Evolutionary conservation across 1,284 basidiomycete species (phyloP).

Genomic region (Ceratobasidium sp.): DNA sequence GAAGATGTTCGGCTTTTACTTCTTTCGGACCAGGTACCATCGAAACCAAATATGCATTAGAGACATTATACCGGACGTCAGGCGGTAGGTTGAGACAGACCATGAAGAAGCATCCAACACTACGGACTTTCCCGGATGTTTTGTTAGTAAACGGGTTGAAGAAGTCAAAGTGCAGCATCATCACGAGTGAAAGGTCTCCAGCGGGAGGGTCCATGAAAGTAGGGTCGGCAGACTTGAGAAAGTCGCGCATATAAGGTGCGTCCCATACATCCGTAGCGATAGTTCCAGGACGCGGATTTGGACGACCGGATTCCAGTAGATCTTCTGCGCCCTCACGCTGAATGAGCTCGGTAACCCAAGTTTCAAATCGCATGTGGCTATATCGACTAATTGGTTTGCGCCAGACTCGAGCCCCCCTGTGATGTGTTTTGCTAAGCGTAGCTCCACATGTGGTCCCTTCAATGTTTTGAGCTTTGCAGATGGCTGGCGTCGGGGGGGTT

Average conservation of each 20-base stretch:
- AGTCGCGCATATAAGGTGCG: neutral
- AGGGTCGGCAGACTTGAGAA: neutral
- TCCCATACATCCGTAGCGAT: neutral
- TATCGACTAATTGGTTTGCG: neutral
- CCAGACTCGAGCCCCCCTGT: neutral
- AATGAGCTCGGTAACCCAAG: neutral
- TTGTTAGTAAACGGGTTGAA: constrained; percentile 33
- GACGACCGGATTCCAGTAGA: neutral
- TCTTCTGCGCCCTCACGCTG: neutral
- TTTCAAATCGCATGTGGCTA: neutral
- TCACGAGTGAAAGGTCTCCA: neutral
- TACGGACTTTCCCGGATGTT: constrained; percentile 14
- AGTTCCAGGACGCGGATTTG: neutral
- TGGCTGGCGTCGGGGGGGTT: neutral
- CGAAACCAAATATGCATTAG: constrained; percentile 44
- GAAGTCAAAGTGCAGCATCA: constrained; percentile 19
- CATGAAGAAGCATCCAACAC: constrained; percentile 35
- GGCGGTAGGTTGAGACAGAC: constrained; percentile 44
- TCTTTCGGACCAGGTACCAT: neutral
- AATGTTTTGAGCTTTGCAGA: neutral
- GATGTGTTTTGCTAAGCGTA: neutral
- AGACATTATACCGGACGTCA: constrained; percentile 40
- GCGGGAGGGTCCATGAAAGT: neutral
- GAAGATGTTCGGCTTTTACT: neutral
- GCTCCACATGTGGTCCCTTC: neutral